Conservation (phyloP, 129 eudicot species). For the Artemisia tridentata region DNA sequence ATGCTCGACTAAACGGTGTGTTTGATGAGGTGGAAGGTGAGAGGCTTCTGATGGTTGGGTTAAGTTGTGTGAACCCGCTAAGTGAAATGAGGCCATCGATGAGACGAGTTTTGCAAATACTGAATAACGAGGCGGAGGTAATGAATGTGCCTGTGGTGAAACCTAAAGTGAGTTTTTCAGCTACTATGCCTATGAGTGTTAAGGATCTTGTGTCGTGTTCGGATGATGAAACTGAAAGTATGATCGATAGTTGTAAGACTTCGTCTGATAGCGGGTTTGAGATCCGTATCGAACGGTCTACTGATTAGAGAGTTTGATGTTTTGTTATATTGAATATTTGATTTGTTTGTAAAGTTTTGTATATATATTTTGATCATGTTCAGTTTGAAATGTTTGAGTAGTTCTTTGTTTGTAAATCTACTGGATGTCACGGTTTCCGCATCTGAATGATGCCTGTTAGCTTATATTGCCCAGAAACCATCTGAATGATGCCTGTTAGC, state of each 20-base stretch:
- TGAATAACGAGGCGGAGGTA: constrained; percentile 52
- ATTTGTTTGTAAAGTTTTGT: not conserved
- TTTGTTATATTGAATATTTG: not conserved
- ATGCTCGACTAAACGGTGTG: constrained; percentile 46
- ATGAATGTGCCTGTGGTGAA: constrained; percentile 48
- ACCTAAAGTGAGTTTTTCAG: constrained; percentile 60
- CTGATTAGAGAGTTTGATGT: not conserved
- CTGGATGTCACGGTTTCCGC: too few relatives aligned
- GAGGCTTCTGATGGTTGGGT: constrained; percentile 66
- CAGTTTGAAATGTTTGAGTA: not conserved
- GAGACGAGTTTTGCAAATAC: constrained; percentile 82
- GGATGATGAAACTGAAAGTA: constrained; percentile 25
- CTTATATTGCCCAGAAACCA: too few relatives aligned
- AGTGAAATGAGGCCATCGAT: constrained; percentile 68
- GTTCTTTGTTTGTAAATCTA: too few relatives aligned
- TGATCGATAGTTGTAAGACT: not conserved
- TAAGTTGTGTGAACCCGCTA: constrained; percentile 82
- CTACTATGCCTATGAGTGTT: constrained; percentile 50
- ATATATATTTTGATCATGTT: not conserved
- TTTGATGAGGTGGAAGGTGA: constrained; percentile 48
- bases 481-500: too few relatives aligned
- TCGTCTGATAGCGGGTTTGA: constrained; percentile 4
- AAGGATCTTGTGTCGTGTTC: constrained; percentile 45
- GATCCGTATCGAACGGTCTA: constrained; percentile 11
- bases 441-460: too few relatives aligned